Conservation (phyloP, 1,284 basidiomycete genomes). For the Rhodotorula sp. region DNA sequence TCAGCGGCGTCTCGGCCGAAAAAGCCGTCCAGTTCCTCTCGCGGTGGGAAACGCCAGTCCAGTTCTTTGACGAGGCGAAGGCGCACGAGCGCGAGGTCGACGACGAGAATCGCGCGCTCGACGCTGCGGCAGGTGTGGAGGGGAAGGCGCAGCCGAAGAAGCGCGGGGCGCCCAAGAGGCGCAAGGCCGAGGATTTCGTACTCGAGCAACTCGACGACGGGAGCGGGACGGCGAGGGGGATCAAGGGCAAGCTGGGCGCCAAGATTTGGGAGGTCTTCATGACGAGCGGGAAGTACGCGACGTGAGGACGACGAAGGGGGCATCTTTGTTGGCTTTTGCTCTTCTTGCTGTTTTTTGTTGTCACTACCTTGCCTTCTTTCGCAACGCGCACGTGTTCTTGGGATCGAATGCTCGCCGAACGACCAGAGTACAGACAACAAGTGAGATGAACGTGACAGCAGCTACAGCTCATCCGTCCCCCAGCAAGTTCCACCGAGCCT, state of each 20-base stretch:
- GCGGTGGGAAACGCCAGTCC: constrained; percentile 55
- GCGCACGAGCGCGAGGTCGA: constrained; percentile 15
- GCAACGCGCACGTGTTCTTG: background rate
- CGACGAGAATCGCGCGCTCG: constrained; percentile 9
- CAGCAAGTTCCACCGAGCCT: constrained; percentile 31
- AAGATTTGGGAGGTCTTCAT: constrained; percentile 34
- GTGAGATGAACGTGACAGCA: background rate
- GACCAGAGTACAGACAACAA: background rate
- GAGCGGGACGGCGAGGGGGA: constrained; percentile 18
- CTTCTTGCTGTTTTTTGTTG: background rate
- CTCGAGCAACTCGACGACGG: constrained; percentile 16
- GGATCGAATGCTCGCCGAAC: background rate
- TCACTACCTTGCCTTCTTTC: background rate
- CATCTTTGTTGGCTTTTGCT: background rate
- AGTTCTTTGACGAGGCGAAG: constrained; percentile 26
- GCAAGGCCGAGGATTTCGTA: constrained; percentile 36
- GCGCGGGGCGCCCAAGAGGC: constrained; percentile 5
- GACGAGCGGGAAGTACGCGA: constrained; percentile 15
- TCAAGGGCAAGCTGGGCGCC: constrained; percentile 33
- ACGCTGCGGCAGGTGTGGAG: background rate
- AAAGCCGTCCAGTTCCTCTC: constrained; percentile 56
- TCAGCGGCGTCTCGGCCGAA: constrained; percentile 58
- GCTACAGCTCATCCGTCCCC: constrained; percentile 9
- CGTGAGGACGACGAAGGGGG: background rate
- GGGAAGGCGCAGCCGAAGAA: constrained; percentile 5